These are phyloP conservation scores for Stylosanthes scabra DNA, from an alignment of 331 rosid species.

Conservation along the genomic window DNA sequence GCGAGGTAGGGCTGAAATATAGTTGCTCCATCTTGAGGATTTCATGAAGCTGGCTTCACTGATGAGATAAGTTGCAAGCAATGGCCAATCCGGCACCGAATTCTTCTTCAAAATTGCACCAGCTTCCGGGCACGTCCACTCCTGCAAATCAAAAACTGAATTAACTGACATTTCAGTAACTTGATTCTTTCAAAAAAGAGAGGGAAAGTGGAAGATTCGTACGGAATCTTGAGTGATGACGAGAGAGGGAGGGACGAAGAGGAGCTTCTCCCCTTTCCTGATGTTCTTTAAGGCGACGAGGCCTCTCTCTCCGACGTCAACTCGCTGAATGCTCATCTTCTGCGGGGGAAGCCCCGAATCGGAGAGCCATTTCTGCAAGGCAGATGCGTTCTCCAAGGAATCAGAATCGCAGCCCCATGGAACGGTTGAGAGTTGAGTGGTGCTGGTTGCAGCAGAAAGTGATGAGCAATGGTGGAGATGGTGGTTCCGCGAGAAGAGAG, in stretches of 20 bases:
- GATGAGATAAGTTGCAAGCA: constrained; percentile 87
- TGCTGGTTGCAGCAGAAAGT: constrained; percentile 49
- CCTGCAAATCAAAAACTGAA: constrained; percentile 50
- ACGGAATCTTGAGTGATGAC: constrained; percentile 81
- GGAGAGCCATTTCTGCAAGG: constrained; percentile 80
- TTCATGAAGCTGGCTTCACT: constrained; percentile 85
- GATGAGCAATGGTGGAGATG: constrained; percentile 55
- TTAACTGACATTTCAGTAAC: background rate
- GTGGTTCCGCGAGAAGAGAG: constrained; percentile 33
- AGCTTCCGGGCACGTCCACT: constrained; percentile 77
- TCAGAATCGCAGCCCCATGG: constrained; percentile 96
- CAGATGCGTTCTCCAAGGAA: constrained; percentile 78
- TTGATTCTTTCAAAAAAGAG: background rate
- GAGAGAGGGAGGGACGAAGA: constrained; percentile 87
- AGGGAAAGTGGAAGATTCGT: constrained; percentile 31
- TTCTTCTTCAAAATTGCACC: constrained; percentile 75
- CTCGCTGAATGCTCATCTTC: constrained; percentile 85
- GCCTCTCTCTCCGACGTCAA: constrained; percentile 90
- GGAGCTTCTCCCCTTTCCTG: constrained; percentile 91
- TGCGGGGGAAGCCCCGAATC: constrained; percentile 84
- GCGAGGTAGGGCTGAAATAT: constrained; percentile 90
- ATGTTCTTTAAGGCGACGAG: constrained; percentile 89
- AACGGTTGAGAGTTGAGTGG: constrained; percentile 38
- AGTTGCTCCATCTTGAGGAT: constrained; percentile 89
- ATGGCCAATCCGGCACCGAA: constrained; percentile 93